A percentile compares a stretch with the other conserved stretches of the same genome.
phyloP scores from a whole-genome alignment of 163 green algal genomes.

The Scenedesmus sp. region DNA sequence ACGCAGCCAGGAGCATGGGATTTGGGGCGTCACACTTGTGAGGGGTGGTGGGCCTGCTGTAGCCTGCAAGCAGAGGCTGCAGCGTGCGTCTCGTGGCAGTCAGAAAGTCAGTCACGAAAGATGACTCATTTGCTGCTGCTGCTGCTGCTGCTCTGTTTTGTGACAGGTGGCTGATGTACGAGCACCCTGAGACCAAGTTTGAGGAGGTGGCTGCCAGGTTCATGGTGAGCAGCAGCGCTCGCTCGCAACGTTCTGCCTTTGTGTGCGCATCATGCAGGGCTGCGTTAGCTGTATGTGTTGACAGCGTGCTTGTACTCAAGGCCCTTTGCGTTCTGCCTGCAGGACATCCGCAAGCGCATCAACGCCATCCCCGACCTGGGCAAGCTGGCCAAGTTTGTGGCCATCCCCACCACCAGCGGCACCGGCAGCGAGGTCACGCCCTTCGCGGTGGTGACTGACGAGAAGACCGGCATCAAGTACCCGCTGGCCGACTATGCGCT shows the following conservation, averaged over 20 bases:
- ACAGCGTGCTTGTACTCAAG: background rate
- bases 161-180: conserved; percentile 74
- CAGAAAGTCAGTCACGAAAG: too few species aligned
- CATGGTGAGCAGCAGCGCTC: conserved; percentile 60
- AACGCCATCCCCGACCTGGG: conserved; percentile 72
- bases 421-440: conserved; percentile 80
- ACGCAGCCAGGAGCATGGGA: too few species aligned
- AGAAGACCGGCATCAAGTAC: conserved; percentile 76
- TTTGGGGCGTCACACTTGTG: too few species aligned
- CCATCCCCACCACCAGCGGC: conserved; percentile 73
- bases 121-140: background rate
- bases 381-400: conserved; percentile 67
- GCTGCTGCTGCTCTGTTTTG: background rate
- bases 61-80: too few species aligned
- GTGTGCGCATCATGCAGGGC: background rate
- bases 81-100: too few species aligned
- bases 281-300: background rate
- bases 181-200: conserved; percentile 77
- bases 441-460: conserved; percentile 82
- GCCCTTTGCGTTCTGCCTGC: background rate
- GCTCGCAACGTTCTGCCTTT: background rate
- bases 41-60: background rate
- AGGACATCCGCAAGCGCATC: conserved; percentile 83
- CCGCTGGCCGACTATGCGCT: conserved; percentile 78
- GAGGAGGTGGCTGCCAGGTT: conserved; percentile 76